Conservation (phyloP, 2,329 filamentous ascomycete genomes). For the Colletotrichum truncatum region DNA sequence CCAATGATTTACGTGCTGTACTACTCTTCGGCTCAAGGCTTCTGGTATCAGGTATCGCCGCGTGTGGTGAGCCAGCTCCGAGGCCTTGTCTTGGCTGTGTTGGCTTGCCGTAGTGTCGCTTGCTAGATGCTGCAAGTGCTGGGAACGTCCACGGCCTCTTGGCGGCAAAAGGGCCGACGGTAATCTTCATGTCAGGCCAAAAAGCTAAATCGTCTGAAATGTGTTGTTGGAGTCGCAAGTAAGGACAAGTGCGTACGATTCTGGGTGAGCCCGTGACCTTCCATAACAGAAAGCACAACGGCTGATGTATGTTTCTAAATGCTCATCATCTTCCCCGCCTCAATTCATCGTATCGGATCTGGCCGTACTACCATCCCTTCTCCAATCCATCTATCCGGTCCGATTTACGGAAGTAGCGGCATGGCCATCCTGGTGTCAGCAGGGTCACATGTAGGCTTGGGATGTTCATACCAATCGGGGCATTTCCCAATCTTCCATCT, state of each 20-base stretch:
- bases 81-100: constrained; percentile 16
- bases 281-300: neutral
- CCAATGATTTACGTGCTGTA: neutral
- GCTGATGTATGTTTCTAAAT: neutral
- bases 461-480: constrained; percentile 2
- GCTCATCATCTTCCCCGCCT: constrained; percentile 4
- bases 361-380: neutral
- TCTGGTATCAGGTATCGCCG: neutral
- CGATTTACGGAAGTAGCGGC: constrained; percentile 24
- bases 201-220: too few species aligned
- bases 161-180: neutral
- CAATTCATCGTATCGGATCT: neutral
- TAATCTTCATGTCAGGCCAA: neutral
- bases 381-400: constrained; percentile 7
- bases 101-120: constrained; percentile 23
- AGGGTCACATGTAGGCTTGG: neutral
- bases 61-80: constrained; percentile 15
- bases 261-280: neutral
- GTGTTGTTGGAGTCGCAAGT: too few species aligned
- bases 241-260: neutral
- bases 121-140: neutral
- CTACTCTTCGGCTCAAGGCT: neutral
- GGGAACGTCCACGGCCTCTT: constrained; percentile 17
- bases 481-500: neutral
- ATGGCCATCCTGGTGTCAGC: constrained; percentile 10